Percentiles rank a stretch among this genome's conserved stretches.
Conservation (phyloP, 2,329 filamentous ascomycete genomes). For the Cytospora chrysosperma region DNA sequence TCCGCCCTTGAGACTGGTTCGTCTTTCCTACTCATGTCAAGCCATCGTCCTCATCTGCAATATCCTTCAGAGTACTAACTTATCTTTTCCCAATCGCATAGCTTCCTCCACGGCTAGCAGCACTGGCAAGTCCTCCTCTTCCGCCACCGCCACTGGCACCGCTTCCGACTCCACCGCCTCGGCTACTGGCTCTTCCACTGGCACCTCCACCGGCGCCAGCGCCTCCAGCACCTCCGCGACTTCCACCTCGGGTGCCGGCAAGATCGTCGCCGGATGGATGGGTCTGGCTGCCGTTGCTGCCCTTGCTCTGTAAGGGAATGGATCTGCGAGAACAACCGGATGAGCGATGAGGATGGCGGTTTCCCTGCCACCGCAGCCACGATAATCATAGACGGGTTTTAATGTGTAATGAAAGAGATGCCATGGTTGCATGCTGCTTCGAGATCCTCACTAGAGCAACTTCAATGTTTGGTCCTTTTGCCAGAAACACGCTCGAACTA, state of each 20-base stretch:
- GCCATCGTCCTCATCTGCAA: background rate
- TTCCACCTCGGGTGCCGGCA: constrained; percentile 18
- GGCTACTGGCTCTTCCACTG: constrained; percentile 12
- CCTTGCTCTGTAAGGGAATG: constrained; percentile 16
- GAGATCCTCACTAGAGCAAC: background rate
- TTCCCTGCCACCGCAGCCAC: background rate
- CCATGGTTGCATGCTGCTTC: constrained; percentile 4
- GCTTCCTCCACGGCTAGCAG: constrained; percentile 7
- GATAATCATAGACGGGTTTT: constrained; percentile 10
- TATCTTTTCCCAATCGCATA: background rate
- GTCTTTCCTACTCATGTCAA: background rate
- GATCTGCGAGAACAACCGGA: background rate
- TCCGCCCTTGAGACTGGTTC: constrained; percentile 7
- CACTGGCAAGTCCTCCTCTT: background rate
- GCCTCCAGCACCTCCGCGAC: constrained; percentile 9
- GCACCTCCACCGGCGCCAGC: background rate
- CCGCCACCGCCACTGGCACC: background rate
- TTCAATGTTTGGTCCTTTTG: background rate
- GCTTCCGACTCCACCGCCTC: constrained; percentile 3
- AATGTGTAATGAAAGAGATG: constrained; percentile 21
- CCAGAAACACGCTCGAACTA: background rate
- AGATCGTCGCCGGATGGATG: constrained; percentile 22
- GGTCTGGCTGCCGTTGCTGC: constrained; percentile 20
- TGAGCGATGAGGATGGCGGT: background rate
- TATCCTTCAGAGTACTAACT: background rate